A percentile compares a stretch with the other conserved stretches of the same genome.
Conservation (phyloP, 345 rosid species). For the Gynandropsis gynandra region DNA sequence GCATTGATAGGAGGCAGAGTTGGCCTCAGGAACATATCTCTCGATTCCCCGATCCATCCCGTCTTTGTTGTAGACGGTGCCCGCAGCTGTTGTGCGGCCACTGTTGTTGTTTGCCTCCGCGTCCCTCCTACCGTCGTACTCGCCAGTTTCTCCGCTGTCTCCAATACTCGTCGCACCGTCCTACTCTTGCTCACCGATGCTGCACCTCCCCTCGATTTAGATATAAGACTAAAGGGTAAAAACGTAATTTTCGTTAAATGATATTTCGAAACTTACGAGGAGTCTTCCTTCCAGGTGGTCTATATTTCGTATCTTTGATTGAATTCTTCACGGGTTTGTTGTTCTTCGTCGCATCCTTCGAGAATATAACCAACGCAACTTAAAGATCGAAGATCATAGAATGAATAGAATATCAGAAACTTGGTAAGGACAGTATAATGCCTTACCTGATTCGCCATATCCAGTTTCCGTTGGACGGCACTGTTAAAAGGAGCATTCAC, state of each 20-base stretch:
- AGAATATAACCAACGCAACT: background rate
- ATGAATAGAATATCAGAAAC: no score
- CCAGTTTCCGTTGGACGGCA: slow-evolving; percentile 67
- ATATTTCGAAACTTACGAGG: slow-evolving; percentile 48
- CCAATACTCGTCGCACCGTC: slow-evolving; percentile 35
- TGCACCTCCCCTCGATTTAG: slow-evolving; percentile 18
- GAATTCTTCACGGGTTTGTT: slow-evolving; percentile 37
- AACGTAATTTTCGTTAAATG: no score
- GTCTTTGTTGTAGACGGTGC: slow-evolving; percentile 65
- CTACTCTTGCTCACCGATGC: slow-evolving; percentile 38
- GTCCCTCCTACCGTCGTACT: slow-evolving; percentile 44
- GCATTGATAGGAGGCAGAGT: slow-evolving; percentile 39
- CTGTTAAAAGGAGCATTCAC: slow-evolving; percentile 43
- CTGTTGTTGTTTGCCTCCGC: slow-evolving; percentile 31
- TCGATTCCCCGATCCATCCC: slow-evolving; percentile 53
- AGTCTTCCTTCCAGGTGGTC: slow-evolving; percentile 66
- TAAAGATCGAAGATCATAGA: no score
- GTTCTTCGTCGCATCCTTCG: slow-evolving; percentile 45
- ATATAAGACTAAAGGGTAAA: no score
- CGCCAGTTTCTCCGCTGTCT: slow-evolving; percentile 43
- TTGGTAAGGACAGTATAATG: no score
- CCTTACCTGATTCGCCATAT: slow-evolving; percentile 59
- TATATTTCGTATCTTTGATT: slow-evolving; percentile 51
- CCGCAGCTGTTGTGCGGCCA: no score
- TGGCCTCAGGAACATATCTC: slow-evolving; percentile 45